Base-by-base conservation (phyloP, 2,329 filamentous ascomycete species). In the Pleurostoma richardsiae region DNA sequence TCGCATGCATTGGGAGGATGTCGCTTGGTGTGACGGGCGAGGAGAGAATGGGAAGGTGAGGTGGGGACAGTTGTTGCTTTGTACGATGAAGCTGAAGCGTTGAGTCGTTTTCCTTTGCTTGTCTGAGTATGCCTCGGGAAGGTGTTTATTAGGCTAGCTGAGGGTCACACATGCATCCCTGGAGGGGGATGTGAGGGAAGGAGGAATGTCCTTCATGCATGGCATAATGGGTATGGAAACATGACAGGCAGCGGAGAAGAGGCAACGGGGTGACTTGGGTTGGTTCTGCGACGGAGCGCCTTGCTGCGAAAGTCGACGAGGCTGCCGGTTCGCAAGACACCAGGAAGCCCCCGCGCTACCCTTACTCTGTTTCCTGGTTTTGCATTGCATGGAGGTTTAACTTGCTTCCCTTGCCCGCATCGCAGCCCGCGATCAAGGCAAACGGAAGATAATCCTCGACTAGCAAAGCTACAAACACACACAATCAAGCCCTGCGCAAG, bases 1-100 rank as follows among this genome's bases (percentile, higher is more conserved):
- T 48, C 47, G 40, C 48, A 49, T 51, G 49, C 49, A 52, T 52
- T 45, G 45, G 49, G 48, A 43, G 44, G 48, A 47, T 49, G 47
- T 50, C 44, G 45, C 19, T 28, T 47, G 42, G 44, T 8, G n/a
- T 36, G 33, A 36, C 33, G n/a, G 33, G 33, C n/a, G 33, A n/a
- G n/a, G n/a, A n/a, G 8, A 36, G 33, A 36, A n/a, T 36, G 33
- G n/a, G 33, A 36, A 36, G 33, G 8, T 19, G 19, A 36, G 33
- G 33, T 36, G 33, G 33, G 8, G 33, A 36, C 33, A n/a, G 33
- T 36, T 8, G 33, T 36, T 36, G 33, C n/a, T 36, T 8, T 36
- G 33, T 36, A 36, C 33, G 33, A 36, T 36, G 33, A 36, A 36
- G n/a, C 33, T 8, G 33, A 36, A 36, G 33, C 33, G 8, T 36